Base-by-base conservation (phyloP, 176 grass and related monocot species). In the Otatea glauca region DNA sequence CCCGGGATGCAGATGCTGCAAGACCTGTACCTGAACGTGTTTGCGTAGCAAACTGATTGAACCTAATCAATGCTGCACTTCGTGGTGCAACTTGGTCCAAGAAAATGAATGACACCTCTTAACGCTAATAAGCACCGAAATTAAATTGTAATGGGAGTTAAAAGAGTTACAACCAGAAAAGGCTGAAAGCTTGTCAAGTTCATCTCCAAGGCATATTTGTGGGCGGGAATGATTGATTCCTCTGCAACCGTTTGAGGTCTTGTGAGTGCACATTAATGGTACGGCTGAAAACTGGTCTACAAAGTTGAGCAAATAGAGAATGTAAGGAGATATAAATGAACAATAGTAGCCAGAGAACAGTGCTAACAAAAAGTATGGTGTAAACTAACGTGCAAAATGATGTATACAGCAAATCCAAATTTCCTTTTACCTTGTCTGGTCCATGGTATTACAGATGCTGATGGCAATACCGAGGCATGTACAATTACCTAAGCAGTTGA, bases 1-100 rank as follows among this genome's bases (percentile, higher is more conserved):
- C 37, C 35, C 6, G 32, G 17, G 41, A 69, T 43, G 21, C 41
- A 70, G 21, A 16, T 18, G 56, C 75, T 18, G 51, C 67, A 71
- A 70, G 39, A 43, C 21, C 79, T 7, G 35, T 70, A 53, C 23
- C 16, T 2, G 37, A 17, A 17, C 38, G 18, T 18, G 78, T 29
- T 69, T 70, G 37, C 68, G 14, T 44, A n/a, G 68, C 49, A 43
- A 70, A 56, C 79, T 43, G 50, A 55, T 47, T 34, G 54, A 81
- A 72, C 38, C 21, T 20, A 47, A 48, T 15, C 42, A 72, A 72
- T 72, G n/a, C 42, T 48, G 43, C 42, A 8, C 43, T 4, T 49
- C 8, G 70, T 49, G 23, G 43, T 9, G 44, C 27, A 72, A 49
- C 13, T 72, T 49, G 42, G 23, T 72, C 14, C 7, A 59, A 59